Evolutionary conservation across 495 filamentous ascomycete species (phyloP).

Genomic region (Trichocladium antarcticum): DNA sequence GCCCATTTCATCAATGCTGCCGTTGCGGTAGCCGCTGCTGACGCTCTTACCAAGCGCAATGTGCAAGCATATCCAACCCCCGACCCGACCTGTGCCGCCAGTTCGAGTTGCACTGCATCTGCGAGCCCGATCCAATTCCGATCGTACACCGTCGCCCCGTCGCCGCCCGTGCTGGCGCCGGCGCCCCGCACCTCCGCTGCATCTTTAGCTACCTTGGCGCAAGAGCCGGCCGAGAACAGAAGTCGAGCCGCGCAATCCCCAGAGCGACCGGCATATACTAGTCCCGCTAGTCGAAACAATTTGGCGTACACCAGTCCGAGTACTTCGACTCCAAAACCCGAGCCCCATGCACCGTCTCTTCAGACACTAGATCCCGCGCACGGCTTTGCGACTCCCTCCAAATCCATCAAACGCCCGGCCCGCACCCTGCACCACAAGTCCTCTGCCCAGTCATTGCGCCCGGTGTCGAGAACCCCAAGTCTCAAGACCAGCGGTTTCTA

Average conservation of each 20-base stretch:
- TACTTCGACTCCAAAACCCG: conserved; percentile 28
- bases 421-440: conserved; percentile 29
- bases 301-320: conserved; percentile 14
- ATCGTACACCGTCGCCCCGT: conserved; percentile 27
- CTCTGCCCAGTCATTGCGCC: conserved; percentile 32
- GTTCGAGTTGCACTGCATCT: conserved; percentile 12
- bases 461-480: conserved; percentile 39
- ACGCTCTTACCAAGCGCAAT: conserved; percentile 14
- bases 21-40: conserved; percentile 19
- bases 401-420: conserved; percentile 20
- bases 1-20: conserved; percentile 9
- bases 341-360: conserved; percentile 16
- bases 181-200: neutral
- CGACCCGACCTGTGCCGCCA: conserved; percentile 7
- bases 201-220: conserved; percentile 3
- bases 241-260: conserved; percentile 7
- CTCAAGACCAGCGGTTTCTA: conserved; percentile 30
- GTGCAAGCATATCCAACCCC: conserved; percentile 12
- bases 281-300: no score
- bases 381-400: conserved; percentile 17
- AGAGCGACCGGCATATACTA: no score
- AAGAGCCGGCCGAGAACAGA: conserved; percentile 8
- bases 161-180: conserved; percentile 16
- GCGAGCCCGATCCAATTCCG: conserved; percentile 22
- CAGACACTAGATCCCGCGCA: conserved; percentile 18